Evolutionary conservation across 768 basidiomycete genomes (phyloP), one percentile per base, ranked within the genome.

Genomic region (Suillus sp.): DNA sequence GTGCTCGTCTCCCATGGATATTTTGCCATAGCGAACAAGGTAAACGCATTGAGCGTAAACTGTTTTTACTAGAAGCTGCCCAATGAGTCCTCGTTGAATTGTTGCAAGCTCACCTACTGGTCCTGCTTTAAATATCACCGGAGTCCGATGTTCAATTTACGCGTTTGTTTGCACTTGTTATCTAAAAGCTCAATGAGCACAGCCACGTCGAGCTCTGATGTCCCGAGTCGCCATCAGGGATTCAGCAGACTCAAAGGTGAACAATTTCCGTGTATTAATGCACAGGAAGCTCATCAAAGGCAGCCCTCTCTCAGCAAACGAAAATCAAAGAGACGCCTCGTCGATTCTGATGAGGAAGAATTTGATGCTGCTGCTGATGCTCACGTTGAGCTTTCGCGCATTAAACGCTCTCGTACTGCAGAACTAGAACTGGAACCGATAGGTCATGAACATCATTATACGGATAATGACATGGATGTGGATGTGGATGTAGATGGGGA

Each of bases 331-430:
- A 74, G 74, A 1, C 67, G 64, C 32, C 62, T 75, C 14, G 51
- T 75, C 47, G 80, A 60, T 79, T 84, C 67, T 71, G 77, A 77
- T 34, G 70, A 73, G 42, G 77, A 78, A 13, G 72, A 67, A 34
- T 70, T 72, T 20, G 72, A 75, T 20, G 73, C 69, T 45, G 64
- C 16, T 32, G 77, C 90, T 48, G 89, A 90, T 71, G 84, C 82
- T n/a, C 84, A 81, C 64, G 84, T 91, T 79, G 82, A 89, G 67
- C 40, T 60, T 6, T 71, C 57, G 62, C 64, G 60, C 67, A 64
- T 61, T 61, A 75, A 68, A 68, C 71, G 69, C 25, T 61, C 64
- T 16, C 75, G 70, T 53, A 71, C 74, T 13, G 63, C 64, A 43
- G 74, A 74, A 32, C 68, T 68, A 9, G 75, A 77, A 4, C 57